Percentiles rank a stretch among this genome's conserved stretches.
These are phyloP conservation scores for Carex littledalei DNA, from an alignment of 176 grass and related monocot species.

Conservation along the genomic window DNA sequence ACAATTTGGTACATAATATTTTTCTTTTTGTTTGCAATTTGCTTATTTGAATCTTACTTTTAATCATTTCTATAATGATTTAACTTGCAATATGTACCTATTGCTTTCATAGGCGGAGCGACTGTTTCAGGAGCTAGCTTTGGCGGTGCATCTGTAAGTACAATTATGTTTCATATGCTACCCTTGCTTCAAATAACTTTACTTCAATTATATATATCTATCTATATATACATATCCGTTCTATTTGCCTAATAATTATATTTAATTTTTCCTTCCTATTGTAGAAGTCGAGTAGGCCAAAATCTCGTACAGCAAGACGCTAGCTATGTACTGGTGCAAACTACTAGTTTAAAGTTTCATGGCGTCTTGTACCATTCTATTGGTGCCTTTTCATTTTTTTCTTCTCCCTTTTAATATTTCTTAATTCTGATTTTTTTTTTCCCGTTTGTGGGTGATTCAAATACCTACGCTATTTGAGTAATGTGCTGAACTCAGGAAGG, in stretches of 20 bases:
- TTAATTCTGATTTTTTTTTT: not conserved
- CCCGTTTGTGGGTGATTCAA: not conserved
- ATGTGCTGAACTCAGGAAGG: not conserved
- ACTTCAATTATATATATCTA: not conserved
- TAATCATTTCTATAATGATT: not conserved
- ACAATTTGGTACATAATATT: constrained; percentile 42
- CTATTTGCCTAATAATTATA: constrained; percentile 10
- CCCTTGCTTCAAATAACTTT: not conserved
- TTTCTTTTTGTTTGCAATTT: constrained; percentile 12
- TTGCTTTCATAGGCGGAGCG: constrained; percentile 46
- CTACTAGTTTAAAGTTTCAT: not conserved
- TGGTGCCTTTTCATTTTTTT: not conserved
- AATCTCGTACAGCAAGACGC: constrained; percentile 18
- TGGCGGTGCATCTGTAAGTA: constrained; percentile 77
- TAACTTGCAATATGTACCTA: constrained; percentile 18
- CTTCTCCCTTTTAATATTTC: not conserved
- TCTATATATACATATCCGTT: not conserved
- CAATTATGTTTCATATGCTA: constrained; percentile 1
- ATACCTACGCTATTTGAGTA: not conserved
- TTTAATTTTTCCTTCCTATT: constrained; percentile 17
- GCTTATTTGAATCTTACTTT: not conserved
- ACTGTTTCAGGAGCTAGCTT: constrained; percentile 84
- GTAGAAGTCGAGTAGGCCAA: constrained; percentile 34
- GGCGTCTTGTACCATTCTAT: not conserved
- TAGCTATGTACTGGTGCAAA: constrained; percentile 4